Evolutionary conservation across 2,329 filamentous ascomycete genomes (phyloP).

Genomic region (Chaetomium olivaceum): DNA sequence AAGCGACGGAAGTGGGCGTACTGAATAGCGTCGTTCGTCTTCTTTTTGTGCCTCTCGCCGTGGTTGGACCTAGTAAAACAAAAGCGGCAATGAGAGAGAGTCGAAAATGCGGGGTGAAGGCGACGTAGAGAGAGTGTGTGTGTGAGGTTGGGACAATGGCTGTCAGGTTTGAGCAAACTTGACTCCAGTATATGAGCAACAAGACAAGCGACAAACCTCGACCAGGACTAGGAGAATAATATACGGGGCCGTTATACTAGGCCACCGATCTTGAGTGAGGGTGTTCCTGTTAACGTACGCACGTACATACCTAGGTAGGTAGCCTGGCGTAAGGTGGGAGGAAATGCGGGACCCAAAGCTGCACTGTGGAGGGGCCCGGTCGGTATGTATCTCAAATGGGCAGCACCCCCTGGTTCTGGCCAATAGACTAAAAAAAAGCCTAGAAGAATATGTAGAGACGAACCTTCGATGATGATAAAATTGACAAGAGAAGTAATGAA

Average conservation of each 20-base stretch:
- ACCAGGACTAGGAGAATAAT: background rate
- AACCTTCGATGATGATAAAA: background rate
- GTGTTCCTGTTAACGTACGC: background rate
- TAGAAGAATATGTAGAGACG: background rate
- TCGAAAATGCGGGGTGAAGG: background rate
- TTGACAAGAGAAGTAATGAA: background rate
- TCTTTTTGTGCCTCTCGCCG: background rate
- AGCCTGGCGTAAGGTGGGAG: background rate
- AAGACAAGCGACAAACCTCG: background rate
- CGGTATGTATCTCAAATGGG: background rate
- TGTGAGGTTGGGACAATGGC: background rate
- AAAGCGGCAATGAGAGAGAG: background rate
- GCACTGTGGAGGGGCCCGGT: background rate
- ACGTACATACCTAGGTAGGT: too few species aligned
- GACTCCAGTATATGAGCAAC: background rate
- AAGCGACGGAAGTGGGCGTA: background rate
- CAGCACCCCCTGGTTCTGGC: background rate
- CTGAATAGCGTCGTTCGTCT: background rate
- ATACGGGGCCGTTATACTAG: background rate
- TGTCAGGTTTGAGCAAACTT: constrained; percentile 4
- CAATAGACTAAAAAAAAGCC: background rate
- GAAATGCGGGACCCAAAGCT: background rate
- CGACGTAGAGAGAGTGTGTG: too few species aligned
- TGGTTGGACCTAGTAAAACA: background rate
- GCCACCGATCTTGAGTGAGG: background rate